These are phyloP conservation scores for Colletotrichum kahawae DNA, from an alignment of 2,329 filamentous ascomycete genomes.

Conservation along the genomic window DNA sequence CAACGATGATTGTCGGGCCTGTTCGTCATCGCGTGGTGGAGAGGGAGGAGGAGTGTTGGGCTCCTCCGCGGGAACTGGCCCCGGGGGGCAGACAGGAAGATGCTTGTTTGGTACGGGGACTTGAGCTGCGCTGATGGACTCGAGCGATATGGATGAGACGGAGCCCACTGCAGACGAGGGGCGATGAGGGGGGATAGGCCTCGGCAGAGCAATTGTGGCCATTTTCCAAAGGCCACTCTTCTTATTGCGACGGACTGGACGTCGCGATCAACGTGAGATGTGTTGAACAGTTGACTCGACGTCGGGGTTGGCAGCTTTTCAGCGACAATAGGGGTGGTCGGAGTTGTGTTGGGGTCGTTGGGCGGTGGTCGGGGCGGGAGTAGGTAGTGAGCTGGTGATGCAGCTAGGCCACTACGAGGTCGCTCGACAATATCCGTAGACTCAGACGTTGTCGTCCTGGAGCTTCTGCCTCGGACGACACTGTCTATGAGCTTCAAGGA, in stretches of 20 bases:
- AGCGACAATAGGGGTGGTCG: not conserved
- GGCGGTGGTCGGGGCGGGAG: not conserved
- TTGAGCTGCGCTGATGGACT: slow-evolving; percentile 38
- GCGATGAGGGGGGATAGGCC: slow-evolving; percentile 51
- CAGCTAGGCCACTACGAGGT: not conserved
- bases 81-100: slow-evolving; percentile 85
- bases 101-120: slow-evolving; percentile 81
- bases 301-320: not conserved
- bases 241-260: not conserved
- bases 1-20: slow-evolving; percentile 67
- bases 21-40: slow-evolving; percentile 50
- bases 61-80: slow-evolving; percentile 63
- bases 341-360: not conserved
- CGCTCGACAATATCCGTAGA: not conserved
- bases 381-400: not conserved
- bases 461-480: not conserved
- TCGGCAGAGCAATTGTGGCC: slow-evolving; percentile 60
- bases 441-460: not conserved
- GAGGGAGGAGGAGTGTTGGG: slow-evolving; percentile 70
- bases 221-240: slow-evolving; percentile 27
- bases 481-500: not conserved
- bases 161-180: slow-evolving; percentile 42
- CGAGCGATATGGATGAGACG: slow-evolving; percentile 36
- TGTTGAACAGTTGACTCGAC: not conserved
- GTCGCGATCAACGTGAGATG: not conserved